phyloP scores from a whole-genome alignment of 495 filamentous ascomycete genomes.

The Mycothermus thermophilus region DNA sequence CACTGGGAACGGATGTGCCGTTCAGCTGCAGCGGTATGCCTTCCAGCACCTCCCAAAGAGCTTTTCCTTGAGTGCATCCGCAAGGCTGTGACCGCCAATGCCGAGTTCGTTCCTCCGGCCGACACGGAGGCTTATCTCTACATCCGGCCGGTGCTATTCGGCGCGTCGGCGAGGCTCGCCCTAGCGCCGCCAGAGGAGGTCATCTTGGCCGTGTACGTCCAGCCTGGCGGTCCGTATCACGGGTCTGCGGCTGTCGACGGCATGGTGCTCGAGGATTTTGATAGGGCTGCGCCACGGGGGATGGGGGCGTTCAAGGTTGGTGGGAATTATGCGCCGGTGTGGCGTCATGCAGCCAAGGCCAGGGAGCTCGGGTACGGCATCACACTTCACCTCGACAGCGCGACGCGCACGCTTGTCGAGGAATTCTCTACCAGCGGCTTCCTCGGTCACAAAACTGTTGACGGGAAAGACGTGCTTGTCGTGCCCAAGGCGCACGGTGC shows the following conservation, averaged over 20 bases:
- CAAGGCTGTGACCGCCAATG: constrained; percentile 27
- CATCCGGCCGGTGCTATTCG: constrained; percentile 32
- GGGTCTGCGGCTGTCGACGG: constrained; percentile 24
- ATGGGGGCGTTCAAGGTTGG: constrained; percentile 43
- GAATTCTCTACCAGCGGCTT: constrained; percentile 37
- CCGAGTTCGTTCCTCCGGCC: constrained; percentile 32
- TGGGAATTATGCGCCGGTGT: constrained; percentile 46
- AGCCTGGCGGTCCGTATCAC: constrained; percentile 26
- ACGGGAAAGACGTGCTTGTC: neutral
- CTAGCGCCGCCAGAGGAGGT: constrained; percentile 23
- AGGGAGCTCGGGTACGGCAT: constrained; percentile 29
- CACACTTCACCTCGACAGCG: constrained; percentile 36
- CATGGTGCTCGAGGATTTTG: constrained; percentile 42
- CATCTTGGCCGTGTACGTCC: constrained; percentile 30
- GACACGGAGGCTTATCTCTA: constrained; percentile 27
- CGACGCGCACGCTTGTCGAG: constrained; percentile 29
- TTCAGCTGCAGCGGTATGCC: constrained; percentile 21
- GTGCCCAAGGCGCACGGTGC: neutral
- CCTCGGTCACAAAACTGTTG: constrained; percentile 15
- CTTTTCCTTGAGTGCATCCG: constrained; percentile 25
- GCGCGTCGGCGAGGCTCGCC: constrained; percentile 20
- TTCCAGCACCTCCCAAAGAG: constrained; percentile 26
- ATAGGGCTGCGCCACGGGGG: constrained; percentile 41
- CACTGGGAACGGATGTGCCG: constrained; percentile 24
- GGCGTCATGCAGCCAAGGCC: constrained; percentile 28